phyloP scores from a whole-genome alignment of 2,329 filamentous ascomycete species.

The Achaetomium macrosporum region DNA sequence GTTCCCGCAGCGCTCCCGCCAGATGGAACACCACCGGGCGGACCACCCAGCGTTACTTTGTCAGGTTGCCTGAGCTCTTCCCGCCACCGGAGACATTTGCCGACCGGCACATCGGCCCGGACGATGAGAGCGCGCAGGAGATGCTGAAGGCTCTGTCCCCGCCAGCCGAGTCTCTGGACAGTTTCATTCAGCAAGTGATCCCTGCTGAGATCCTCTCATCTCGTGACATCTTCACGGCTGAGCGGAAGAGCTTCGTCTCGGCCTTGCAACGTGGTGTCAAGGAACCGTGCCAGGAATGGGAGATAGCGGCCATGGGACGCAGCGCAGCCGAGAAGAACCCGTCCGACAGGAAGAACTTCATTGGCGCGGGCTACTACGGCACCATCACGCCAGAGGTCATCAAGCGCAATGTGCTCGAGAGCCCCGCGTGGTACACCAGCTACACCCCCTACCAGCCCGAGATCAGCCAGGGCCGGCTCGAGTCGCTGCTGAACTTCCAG shows the following conservation, averaged over 20 bases:
- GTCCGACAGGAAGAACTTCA: conserved; percentile 55
- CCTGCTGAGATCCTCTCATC: conserved; percentile 71
- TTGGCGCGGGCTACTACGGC: conserved; percentile 82
- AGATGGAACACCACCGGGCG: conserved; percentile 3
- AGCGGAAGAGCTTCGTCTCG: conserved; percentile 35
- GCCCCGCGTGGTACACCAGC: conserved; percentile 94
- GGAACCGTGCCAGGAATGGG: conserved; percentile 52
- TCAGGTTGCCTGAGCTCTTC: conserved; percentile 17
- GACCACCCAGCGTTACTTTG: conserved; percentile 3
- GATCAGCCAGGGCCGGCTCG: conserved; percentile 89
- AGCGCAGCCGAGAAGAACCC: conserved; percentile 34
- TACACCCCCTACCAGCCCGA: conserved; percentile 97
- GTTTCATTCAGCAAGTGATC: conserved; percentile 79
- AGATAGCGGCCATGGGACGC: conserved; percentile 43
- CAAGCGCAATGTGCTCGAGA: conserved; percentile 86
- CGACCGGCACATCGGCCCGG: conserved; percentile 81
- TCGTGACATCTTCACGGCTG: conserved; percentile 53
- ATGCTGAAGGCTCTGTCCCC: conserved; percentile 81
- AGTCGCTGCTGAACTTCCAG: conserved; percentile 93
- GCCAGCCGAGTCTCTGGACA: conserved; percentile 65
- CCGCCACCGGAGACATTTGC: conserved; percentile 59
- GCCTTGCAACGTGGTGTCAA: conserved; percentile 31
- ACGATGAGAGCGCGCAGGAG: conserved; percentile 58
- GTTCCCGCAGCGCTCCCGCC: not conserved
- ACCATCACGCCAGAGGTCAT: conserved; percentile 86